These are phyloP conservation scores for Shiraia bambusicola DNA, from an alignment of 2,329 filamentous ascomycete species.

Conservation along the genomic window DNA sequence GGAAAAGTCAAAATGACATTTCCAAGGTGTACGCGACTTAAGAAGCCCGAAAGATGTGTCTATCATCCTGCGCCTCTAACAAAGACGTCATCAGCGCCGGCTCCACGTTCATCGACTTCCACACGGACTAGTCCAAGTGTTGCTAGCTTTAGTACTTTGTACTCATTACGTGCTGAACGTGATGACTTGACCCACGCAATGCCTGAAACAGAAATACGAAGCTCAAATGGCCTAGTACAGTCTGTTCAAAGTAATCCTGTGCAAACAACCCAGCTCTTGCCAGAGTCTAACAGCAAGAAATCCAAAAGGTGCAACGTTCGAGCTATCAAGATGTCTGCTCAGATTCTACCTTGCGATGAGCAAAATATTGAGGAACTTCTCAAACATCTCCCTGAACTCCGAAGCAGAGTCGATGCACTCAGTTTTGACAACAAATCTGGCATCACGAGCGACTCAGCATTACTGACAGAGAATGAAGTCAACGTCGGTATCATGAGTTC, in stretches of 20 bases:
- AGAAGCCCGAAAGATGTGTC: slow-evolving; percentile 33
- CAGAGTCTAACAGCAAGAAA: no score
- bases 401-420: slow-evolving; percentile 10
- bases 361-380: slow-evolving; percentile 19
- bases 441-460: slow-evolving; percentile 29
- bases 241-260: no score
- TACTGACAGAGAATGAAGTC: slow-evolving; percentile 31
- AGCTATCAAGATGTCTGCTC: slow-evolving; percentile 19
- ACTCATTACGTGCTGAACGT: slow-evolving; percentile 1
- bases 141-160: slow-evolving; percentile 3
- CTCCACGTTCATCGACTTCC: slow-evolving; percentile 12
- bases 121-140: slow-evolving; percentile 10
- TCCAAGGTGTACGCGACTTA: slow-evolving; percentile 28
- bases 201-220: not conserved
- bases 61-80: slow-evolving; percentile 43
- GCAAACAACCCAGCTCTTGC: no score
- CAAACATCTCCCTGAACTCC: slow-evolving; percentile 13
- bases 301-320: not conserved
- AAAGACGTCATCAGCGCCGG: slow-evolving; percentile 17
- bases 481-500: slow-evolving; percentile 27
- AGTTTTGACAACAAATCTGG: slow-evolving; percentile 14
- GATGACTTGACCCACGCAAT: not conserved
- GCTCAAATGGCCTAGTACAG: no score
- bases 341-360: slow-evolving; percentile 11
- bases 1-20: not conserved